Conservation (phyloP, 2,329 filamentous ascomycete species). For the Diaporthe nobilis region DNA sequence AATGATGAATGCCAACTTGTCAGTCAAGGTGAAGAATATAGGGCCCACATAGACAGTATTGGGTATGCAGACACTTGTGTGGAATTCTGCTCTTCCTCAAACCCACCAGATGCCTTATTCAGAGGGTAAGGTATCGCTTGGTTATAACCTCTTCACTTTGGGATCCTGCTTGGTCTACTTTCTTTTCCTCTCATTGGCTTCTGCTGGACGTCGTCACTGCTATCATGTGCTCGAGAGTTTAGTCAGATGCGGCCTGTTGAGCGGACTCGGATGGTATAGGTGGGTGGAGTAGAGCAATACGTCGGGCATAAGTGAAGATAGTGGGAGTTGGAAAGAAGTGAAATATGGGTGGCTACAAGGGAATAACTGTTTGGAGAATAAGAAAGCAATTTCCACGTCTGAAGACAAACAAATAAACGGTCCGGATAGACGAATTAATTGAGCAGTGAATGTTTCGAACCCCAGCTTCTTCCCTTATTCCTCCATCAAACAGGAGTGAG, state of each 20-base stretch:
- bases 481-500: no score
- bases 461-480: not conserved
- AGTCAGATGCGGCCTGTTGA: not conserved
- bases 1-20: no score
- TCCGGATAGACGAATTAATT: not conserved
- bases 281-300: not conserved
- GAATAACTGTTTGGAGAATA: not conserved
- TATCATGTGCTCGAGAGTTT: not conserved
- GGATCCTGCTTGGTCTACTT: not conserved
- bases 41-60: not conserved
- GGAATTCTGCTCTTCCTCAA: not conserved
- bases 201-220: not conserved
- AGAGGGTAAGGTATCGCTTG: not conserved
- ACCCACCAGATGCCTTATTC: no score
- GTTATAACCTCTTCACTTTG: not conserved
- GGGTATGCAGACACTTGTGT: not conserved
- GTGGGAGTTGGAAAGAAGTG: not conserved
- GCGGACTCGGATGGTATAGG: not conserved
- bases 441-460: not conserved
- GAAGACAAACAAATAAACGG: not conserved
- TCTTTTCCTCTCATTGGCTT: not conserved
- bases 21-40: no score
- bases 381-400: not conserved
- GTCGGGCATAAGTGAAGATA: not conserved
- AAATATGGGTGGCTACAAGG: not conserved